Conservation (phyloP, 805 yeast genomes). For the Suhomyces prunicola region DNA sequence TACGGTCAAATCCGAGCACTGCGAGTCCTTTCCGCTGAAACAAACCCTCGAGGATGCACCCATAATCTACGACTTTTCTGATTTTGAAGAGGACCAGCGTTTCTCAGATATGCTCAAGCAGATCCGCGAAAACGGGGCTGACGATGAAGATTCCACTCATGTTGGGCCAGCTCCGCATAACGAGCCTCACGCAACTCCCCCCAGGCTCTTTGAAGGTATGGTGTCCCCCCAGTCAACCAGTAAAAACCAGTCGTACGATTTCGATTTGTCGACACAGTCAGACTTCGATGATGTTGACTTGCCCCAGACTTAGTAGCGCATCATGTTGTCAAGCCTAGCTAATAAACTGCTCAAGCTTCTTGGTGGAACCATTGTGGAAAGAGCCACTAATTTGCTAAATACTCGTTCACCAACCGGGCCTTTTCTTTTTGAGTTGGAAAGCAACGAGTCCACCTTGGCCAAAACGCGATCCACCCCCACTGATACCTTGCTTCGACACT, state of each 20-base stretch:
- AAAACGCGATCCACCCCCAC: not conserved
- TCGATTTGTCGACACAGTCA: slow-evolving; percentile 13
- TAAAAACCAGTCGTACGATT: slow-evolving; percentile 9
- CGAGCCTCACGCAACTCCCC: not conserved
- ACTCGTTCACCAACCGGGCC: not conserved
- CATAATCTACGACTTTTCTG: slow-evolving; percentile 19
- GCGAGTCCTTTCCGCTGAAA: not conserved
- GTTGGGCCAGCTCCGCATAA: not conserved
- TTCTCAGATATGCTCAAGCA: slow-evolving; percentile 14
- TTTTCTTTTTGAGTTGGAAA: not conserved
- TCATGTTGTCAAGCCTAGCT: not conserved
- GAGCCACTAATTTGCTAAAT: not conserved
- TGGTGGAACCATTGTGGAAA: slow-evolving; percentile 3
- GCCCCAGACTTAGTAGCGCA: not conserved
- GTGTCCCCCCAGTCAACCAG: not conserved
- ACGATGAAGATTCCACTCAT: not conserved
- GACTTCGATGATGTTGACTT: slow-evolving; percentile 15
- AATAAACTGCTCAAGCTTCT: not conserved
- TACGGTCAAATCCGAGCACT: not conserved
- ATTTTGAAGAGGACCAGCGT: slow-evolving; percentile 17
- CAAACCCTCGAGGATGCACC: slow-evolving; percentile 13
- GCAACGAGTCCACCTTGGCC: not conserved
- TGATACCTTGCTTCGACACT: not conserved
- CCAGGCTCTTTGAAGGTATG: not conserved
- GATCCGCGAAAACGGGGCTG: not conserved